Conservation (phyloP, 2,329 filamentous ascomycete species). For the Hypoxylon sp. region DNA sequence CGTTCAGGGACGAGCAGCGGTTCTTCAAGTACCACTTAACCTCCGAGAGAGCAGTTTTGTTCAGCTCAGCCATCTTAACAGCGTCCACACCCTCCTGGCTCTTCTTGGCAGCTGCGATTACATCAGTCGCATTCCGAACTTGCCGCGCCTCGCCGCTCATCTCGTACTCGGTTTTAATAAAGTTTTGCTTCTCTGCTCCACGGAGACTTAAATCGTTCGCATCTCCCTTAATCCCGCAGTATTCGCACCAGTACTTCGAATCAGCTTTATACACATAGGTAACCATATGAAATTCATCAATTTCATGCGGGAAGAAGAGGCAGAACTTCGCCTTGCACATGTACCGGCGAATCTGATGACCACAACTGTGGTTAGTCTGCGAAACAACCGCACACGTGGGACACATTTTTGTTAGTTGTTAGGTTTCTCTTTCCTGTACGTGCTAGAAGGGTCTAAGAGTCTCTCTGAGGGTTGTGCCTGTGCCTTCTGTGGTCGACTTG, state of each 20-base stretch:
- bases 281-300: conserved; percentile 18
- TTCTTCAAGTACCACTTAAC: conserved; percentile 28
- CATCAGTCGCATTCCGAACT: conserved; percentile 2
- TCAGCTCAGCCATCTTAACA: conserved; percentile 1
- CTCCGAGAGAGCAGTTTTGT: conserved; percentile 10
- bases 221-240: conserved; percentile 14
- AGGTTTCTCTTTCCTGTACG: neutral
- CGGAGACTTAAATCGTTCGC: conserved; percentile 10
- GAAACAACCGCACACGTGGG: conserved; percentile 4
- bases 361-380: conserved; percentile 26
- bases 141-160: neutral
- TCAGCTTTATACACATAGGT: neutral
- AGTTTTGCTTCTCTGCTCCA: neutral
- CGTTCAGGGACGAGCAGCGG: neutral
- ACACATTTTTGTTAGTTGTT: neutral
- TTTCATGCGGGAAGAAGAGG: conserved; percentile 32
- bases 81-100: conserved; percentile 9
- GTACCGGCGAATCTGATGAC: conserved; percentile 21
- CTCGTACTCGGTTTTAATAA: neutral
- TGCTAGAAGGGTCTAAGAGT: neutral
- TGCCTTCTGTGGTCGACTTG: neutral
- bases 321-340: conserved; percentile 14
- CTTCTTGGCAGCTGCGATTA: neutral
- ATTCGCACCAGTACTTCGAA: conserved; percentile 2
- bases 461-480: neutral